Evolutionary conservation across 345 rosid genomes (phyloP).

Genomic region (Hibiscus mutabilis): DNA sequence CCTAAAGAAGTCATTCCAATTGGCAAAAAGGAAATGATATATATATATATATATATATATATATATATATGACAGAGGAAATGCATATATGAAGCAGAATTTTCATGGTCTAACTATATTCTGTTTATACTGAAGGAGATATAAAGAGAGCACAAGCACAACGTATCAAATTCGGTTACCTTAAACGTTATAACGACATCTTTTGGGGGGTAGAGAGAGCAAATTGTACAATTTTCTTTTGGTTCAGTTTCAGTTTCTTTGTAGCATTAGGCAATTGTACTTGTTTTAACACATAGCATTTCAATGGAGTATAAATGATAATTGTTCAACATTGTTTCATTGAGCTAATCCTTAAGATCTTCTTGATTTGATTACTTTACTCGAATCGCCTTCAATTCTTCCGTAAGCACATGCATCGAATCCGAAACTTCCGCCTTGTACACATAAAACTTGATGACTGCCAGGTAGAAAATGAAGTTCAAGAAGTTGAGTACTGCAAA

Average conservation of each 20-base stretch:
- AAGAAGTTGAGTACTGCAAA: slow-evolving; percentile 49
- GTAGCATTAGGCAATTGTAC: slow-evolving; percentile 17
- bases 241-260: not conserved
- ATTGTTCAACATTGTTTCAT: not conserved
- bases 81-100: not conserved
- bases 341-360: not conserved
- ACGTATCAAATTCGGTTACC: slow-evolving; percentile 5
- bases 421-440: slow-evolving; percentile 64
- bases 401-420: slow-evolving; percentile 41
- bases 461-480: slow-evolving; percentile 55
- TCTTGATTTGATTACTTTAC: slow-evolving; percentile 12
- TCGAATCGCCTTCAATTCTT: slow-evolving; percentile 36
- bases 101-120: not conserved
- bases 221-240: slow-evolving; percentile 2
- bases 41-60: too few species aligned
- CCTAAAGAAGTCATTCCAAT: not conserved
- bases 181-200: slow-evolving; percentile 9
- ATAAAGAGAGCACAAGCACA: not conserved
- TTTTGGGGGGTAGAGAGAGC: slow-evolving; percentile 7
- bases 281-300: not conserved
- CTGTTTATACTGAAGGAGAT: not conserved
- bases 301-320: not conserved
- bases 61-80: not conserved
- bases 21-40: not conserved
- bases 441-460: slow-evolving; percentile 43